These are phyloP conservation scores for Chenopodium berlandieri DNA, from an alignment of 148 eudicot species.

Conservation along the genomic window DNA sequence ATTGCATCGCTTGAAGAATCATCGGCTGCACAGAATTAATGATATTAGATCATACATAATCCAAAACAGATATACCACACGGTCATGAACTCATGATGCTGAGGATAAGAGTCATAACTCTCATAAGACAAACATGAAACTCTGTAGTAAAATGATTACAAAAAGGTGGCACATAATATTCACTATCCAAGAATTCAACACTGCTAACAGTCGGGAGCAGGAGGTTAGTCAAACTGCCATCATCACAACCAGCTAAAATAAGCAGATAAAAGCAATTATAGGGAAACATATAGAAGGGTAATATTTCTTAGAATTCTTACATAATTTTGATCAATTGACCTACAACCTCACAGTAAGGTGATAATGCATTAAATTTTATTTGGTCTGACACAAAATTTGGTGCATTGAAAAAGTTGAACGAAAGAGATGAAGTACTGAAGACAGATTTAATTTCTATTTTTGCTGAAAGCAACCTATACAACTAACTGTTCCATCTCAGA, in stretches of 20 bases:
- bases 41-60: neutral
- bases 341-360: neutral
- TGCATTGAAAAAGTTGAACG: neutral
- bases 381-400: neutral
- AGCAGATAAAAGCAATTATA: neutral
- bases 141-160: neutral
- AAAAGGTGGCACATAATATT: neutral
- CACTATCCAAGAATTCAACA: neutral
- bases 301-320: neutral
- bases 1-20: slow-evolving; percentile 62
- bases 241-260: neutral
- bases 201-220: neutral
- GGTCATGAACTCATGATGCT: neutral
- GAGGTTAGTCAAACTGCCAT: neutral
- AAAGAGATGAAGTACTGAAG: neutral
- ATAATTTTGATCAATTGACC: neutral
- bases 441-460: neutral
- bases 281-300: neutral
- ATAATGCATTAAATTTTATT: neutral
- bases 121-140: neutral
- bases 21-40: slow-evolving; percentile 36
- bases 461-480: neutral
- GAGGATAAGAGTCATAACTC: neutral
- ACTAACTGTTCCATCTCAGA: neutral
- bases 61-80: neutral